phyloP scores from a whole-genome alignment of 805 yeast species.

The Isabelozyma gotoi region DNA sequence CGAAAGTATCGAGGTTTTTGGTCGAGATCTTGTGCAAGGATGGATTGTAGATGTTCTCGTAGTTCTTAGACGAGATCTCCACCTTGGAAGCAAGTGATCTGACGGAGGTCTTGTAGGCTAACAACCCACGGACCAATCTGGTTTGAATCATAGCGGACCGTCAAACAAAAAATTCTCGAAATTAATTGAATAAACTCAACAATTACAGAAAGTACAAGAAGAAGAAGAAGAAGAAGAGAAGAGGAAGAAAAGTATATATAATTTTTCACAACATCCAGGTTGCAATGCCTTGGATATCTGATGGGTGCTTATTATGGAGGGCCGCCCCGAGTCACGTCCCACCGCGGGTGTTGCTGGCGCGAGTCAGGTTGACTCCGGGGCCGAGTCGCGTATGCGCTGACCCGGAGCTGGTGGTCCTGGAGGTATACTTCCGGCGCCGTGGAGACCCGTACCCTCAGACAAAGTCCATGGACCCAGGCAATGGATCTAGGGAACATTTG shows the following conservation, averaged over 20 bases:
- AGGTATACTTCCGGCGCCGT: neutral
- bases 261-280: no score
- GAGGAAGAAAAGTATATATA: neutral
- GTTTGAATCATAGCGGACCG: neutral
- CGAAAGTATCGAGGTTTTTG: slow-evolving; percentile 70
- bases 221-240: neutral
- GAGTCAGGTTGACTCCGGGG: neutral
- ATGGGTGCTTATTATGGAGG: no score
- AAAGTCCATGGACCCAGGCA: no score
- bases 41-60: slow-evolving; percentile 47
- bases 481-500: no score
- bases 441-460: no score
- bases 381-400: neutral
- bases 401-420: neutral
- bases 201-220: no score
- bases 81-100: slow-evolving; percentile 32
- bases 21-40: slow-evolving; percentile 18
- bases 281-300: no score
- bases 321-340: neutral
- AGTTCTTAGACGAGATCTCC: slow-evolving; percentile 56
- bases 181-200: no score
- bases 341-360: neutral
- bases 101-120: neutral
- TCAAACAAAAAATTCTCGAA: neutral
- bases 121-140: neutral